Percentiles rank a stretch among this genome's conserved stretches.
phyloP scores from a whole-genome alignment of 108 stramenopile species.

The Skeletonema costatum region DNA sequence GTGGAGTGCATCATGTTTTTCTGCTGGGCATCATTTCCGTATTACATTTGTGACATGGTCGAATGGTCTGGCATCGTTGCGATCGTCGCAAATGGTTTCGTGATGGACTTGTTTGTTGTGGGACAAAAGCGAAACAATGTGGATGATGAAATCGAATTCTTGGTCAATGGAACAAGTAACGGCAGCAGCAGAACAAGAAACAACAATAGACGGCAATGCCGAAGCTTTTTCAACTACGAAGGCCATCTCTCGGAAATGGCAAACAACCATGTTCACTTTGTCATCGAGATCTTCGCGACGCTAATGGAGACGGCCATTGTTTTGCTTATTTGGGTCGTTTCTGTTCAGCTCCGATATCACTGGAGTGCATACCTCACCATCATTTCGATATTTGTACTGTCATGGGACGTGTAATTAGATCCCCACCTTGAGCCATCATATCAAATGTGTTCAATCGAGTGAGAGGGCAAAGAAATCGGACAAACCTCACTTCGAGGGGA shows the following conservation, averaged over 20 bases:
- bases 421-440: conserved; percentile 63
- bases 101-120: conserved; percentile 86
- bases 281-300: conserved; percentile 79
- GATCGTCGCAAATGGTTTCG: conserved; percentile 90
- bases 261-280: conserved; percentile 77
- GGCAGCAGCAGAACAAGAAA: conserved; percentile 11
- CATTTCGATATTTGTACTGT: conserved; percentile 74
- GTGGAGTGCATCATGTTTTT: conserved; percentile 63
- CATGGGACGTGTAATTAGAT: conserved; percentile 79
- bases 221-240: conserved; percentile 38
- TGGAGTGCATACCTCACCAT: conserved; percentile 71
- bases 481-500: conserved; percentile 6
- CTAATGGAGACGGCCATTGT: conserved; percentile 92
- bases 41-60: conserved; percentile 66
- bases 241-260: conserved; percentile 70
- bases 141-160: conserved; percentile 52
- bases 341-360: conserved; percentile 84
- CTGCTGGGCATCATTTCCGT: conserved; percentile 64
- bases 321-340: conserved; percentile 90
- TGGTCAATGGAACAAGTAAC: conserved; percentile 40
- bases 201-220: conserved; percentile 27
- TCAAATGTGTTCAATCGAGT: conserved; percentile 69
- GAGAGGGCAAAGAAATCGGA: conserved; percentile 40
- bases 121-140: conserved; percentile 51
- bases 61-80: conserved; percentile 93